Evolutionary conservation across 2,329 filamentous ascomycete genomes (phyloP), one percentile per base, ranked within the genome.

Genomic region (Venturiaceae sp.): DNA sequence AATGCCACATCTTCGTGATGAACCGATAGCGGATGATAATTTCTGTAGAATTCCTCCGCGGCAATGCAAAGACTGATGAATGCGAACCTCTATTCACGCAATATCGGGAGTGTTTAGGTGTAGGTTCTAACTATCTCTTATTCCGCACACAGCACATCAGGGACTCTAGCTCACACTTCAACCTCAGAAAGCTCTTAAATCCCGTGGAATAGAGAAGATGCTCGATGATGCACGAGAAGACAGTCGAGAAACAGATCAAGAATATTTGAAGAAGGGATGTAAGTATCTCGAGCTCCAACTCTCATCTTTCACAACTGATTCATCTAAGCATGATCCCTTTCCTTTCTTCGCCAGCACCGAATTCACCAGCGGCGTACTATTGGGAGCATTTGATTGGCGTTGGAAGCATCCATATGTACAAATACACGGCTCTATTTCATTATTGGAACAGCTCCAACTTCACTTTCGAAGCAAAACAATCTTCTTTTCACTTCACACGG

Each of bases 121-220:
- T 96, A 72, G 67, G 83, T 69, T 53, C 53, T 30, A 21, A 64
- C 63, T n/a, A n/a, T 28, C 46, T 26, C 46, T 14, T 52, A 11
- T 52, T 14, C 36, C 8, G 13, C 28, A 23, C 21, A 28, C 19
- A 5, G 8, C 21, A 7, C 13, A 7, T 4, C 21, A 14, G 9
- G 11, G 11, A 28, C 41, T 47, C 9, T 26, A 1, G n/a, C n/a
- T n/a, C n/a, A n/a, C n/a, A n/a, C n/a, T 28, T 16, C 5, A 34
- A 36, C 54, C 34, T 41, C 64, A 96, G 92, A 86, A 84, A 75
- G 91, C 87, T 3, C 78, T 99, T 54, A 95, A 94, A 73, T 85
- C 90, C 59, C 83, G 88, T 66, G 94, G 94, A 59, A 95, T 99
- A 69, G 91, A 97, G 72, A 89, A 87, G 66, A 88, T 97, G 79